A percentile compares a stretch with the other conserved stretches of the same genome.
phyloP scores from a whole-genome alignment of 2,329 filamentous ascomycete genomes.

The Dothiorella sarmentorum region DNA sequence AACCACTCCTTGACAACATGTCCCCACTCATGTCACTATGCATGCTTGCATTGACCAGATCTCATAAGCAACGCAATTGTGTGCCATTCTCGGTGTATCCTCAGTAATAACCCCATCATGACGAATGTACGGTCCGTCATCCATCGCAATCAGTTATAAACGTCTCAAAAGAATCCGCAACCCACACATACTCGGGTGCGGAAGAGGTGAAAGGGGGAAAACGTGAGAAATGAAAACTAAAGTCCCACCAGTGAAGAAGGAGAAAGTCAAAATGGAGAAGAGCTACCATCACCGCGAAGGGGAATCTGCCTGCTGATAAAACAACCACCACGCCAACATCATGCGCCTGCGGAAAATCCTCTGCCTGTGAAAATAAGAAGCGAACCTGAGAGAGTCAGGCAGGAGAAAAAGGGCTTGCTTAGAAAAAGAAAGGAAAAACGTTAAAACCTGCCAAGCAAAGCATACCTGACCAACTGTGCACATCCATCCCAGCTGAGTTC shows the following conservation, averaged over 20 bases:
- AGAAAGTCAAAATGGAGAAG: neutral
- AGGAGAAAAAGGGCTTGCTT: neutral
- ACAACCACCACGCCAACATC: constrained; percentile 10
- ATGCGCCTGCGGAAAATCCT: constrained; percentile 8
- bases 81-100: constrained; percentile 10
- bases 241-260: neutral
- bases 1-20: neutral
- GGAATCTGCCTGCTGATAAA: constrained; percentile 17
- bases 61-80: constrained; percentile 7
- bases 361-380: neutral
- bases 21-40: neutral
- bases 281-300: constrained; percentile 17
- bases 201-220: neutral
- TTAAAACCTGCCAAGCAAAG: neutral
- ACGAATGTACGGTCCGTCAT: constrained; percentile 7
- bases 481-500: constrained; percentile 7
- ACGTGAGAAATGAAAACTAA: neutral
- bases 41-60: neutral
- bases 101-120: constrained; percentile 9
- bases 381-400: neutral
- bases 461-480: constrained; percentile 9
- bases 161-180: neutral
- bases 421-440: constrained; percentile 1
- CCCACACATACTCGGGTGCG: neutral
- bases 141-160: constrained; percentile 9